Conservation (phyloP, 2,329 filamentous ascomycete species). For the Penicillium capsulatum region DNA sequence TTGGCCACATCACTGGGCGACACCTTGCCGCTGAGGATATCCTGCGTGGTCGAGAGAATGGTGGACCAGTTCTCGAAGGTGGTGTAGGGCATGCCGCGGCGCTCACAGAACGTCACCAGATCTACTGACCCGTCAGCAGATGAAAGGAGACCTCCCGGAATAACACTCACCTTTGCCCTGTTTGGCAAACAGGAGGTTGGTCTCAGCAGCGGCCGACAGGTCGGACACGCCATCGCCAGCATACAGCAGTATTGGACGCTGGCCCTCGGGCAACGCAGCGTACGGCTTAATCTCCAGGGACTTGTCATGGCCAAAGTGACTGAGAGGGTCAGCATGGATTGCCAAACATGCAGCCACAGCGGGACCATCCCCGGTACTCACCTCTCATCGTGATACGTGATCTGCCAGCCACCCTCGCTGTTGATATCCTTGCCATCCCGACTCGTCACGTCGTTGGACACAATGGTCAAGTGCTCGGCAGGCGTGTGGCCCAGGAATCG, state of each 20-base stretch:
- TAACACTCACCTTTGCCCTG: constrained; percentile 65
- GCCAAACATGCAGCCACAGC: too few species aligned
- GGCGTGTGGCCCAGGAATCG: constrained; percentile 76
- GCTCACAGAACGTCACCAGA: constrained; percentile 80
- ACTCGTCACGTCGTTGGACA: constrained; percentile 74
- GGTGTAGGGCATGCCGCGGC: constrained; percentile 79
- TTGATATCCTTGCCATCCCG: constrained; percentile 69
- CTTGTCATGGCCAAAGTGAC: constrained; percentile 95
- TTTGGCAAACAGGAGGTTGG: constrained; percentile 90
- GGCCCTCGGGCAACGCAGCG: constrained; percentile 56
- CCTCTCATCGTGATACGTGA: constrained; percentile 84
- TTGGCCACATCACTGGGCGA: constrained; percentile 65
- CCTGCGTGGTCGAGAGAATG: constrained; percentile 71
- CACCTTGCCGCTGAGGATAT: constrained; percentile 68
- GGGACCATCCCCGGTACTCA: constrained; percentile 31
- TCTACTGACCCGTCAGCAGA: constrained; percentile 53
- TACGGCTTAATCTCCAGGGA: constrained; percentile 86
- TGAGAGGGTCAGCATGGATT: constrained; percentile 29
- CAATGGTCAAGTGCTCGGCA: constrained; percentile 70
- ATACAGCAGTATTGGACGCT: constrained; percentile 83
- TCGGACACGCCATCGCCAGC: constrained; percentile 93
- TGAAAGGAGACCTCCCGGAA: too few species aligned
- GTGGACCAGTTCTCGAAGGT: constrained; percentile 79
- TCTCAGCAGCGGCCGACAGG: constrained; percentile 85
- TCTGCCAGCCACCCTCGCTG: constrained; percentile 78